Conservation (phyloP, 495 filamentous ascomycete genomes). For the Xylaria grammica region DNA sequence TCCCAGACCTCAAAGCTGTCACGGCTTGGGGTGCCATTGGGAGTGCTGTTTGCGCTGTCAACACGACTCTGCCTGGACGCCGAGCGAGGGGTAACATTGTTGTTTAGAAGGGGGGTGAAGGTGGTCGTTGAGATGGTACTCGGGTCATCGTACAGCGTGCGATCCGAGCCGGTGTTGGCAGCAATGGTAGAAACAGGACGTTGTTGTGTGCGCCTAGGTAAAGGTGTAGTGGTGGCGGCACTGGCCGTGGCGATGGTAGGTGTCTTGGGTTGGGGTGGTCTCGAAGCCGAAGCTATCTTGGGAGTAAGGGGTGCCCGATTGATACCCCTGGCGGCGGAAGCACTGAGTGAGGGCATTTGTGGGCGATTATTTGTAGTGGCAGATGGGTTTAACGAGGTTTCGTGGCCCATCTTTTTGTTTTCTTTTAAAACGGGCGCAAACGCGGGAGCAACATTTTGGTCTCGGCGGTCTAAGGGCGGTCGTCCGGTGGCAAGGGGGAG, state of each 20-base stretch:
- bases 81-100: conserved; percentile 76
- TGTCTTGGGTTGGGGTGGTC: conserved; percentile 31
- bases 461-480: conserved; percentile 38
- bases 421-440: conserved; percentile 38
- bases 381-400: conserved; percentile 27
- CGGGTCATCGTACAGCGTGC: conserved; percentile 39
- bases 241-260: conserved; percentile 39
- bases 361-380: conserved; percentile 37
- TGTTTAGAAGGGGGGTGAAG: conserved; percentile 60
- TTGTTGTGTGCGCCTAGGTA: conserved; percentile 33
- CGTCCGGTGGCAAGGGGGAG: conserved; percentile 20
- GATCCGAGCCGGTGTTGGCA: conserved; percentile 23
- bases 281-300: conserved; percentile 44
- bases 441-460: conserved; percentile 50
- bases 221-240: conserved; percentile 39
- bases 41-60: conserved; percentile 66
- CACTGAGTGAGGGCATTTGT: conserved; percentile 46
- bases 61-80: conserved; percentile 68
- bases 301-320: conserved; percentile 52
- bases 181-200: conserved; percentile 26
- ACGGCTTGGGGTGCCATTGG: conserved; percentile 57
- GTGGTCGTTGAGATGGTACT: conserved; percentile 42
- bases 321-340: conserved; percentile 40
- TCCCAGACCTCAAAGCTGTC: conserved; percentile 51
- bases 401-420: conserved; percentile 38